phyloP scores from a whole-genome alignment of 306 rosid species.

The Prinsepia uniflora region DNA sequence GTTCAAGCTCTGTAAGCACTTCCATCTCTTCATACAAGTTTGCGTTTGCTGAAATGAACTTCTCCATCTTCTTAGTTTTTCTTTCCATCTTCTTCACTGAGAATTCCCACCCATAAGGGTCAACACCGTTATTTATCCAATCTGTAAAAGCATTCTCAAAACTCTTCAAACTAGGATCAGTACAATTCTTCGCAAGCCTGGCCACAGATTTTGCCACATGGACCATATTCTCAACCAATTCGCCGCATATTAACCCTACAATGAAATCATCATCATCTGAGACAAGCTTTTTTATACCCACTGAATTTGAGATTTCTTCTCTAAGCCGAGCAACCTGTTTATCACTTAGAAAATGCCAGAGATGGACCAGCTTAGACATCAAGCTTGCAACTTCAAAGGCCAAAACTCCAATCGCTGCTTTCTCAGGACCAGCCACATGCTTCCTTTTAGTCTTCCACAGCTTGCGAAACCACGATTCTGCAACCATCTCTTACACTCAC shows the following conservation, averaged over 20 bases:
- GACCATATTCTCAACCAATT: slow-evolving; percentile 64
- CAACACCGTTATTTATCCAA: slow-evolving; percentile 49
- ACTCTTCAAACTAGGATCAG: slow-evolving; percentile 59
- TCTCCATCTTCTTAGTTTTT: slow-evolving; percentile 87
- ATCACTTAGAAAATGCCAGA: slow-evolving; percentile 81
- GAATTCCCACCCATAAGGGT: slow-evolving; percentile 68
- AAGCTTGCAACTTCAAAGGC: slow-evolving; percentile 93
- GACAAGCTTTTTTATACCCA: slow-evolving; percentile 73
- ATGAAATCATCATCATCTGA: slow-evolving; percentile 72
- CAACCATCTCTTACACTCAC: slow-evolving; percentile 50
- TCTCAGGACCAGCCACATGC: slow-evolving; percentile 52
- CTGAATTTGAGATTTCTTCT: slow-evolving; percentile 68
- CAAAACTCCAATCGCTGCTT: slow-evolving; percentile 68
- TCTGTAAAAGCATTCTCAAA: slow-evolving; percentile 56
- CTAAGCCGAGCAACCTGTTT: slow-evolving; percentile 69
- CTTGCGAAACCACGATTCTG: slow-evolving; percentile 77
- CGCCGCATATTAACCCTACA: slow-evolving; percentile 56
- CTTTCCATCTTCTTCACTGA: slow-evolving; percentile 75
- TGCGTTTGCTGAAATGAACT: slow-evolving; percentile 67
- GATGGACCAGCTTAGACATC: slow-evolving; percentile 88
- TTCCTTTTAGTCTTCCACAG: slow-evolving; percentile 75
- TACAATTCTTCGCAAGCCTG: slow-evolving; percentile 80
- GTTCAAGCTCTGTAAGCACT: slow-evolving; percentile 83
- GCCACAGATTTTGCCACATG: slow-evolving; percentile 77
- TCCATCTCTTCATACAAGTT: slow-evolving; percentile 93